These are phyloP conservation scores for Herpetospermum pedunculosum DNA, from an alignment of 306 rosid genomes.

Conservation along the genomic window DNA sequence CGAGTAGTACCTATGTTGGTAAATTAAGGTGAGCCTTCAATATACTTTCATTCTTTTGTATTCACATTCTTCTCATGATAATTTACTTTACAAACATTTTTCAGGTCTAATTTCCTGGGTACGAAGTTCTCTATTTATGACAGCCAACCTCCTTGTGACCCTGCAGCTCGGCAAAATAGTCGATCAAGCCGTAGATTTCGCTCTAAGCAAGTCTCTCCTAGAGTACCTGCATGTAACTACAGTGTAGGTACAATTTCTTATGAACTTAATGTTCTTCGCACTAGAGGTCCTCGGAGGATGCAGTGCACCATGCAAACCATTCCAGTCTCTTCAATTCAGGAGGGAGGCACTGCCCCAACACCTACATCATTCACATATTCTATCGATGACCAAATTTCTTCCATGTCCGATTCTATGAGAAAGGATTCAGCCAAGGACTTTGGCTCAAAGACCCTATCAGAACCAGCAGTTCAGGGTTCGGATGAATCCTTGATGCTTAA, in stretches of 20 bases:
- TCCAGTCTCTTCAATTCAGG: constrained; percentile 58
- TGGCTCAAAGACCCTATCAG: constrained; percentile 25
- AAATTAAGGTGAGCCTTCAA: constrained; percentile 54
- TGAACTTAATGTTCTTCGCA: constrained; percentile 59
- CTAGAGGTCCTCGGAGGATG: constrained; percentile 76
- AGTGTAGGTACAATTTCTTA: constrained; percentile 41
- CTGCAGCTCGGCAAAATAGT: constrained; percentile 20
- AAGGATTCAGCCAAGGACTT: constrained; percentile 27
- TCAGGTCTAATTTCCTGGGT: constrained; percentile 79
- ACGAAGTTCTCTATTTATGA: constrained; percentile 63
- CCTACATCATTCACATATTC: constrained; percentile 46
- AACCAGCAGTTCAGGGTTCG: constrained; percentile 13
- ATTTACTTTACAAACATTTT: constrained; percentile 20
- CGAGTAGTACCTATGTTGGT: constrained; percentile 55
- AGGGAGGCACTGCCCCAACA: constrained; percentile 48
- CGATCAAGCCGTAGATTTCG: constrained; percentile 52
- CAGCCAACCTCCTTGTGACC: constrained; percentile 41
- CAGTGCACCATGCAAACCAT: constrained; percentile 53
- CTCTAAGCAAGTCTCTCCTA: constrained; percentile 59
- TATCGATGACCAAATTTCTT: constrained; percentile 31
- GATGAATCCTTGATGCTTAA: constrained; percentile 43
- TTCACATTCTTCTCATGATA: constrained; percentile 1
- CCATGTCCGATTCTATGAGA: constrained; percentile 25
- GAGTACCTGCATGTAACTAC: constrained; percentile 64
- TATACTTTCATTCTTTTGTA: background rate